Percentiles rank a stretch among this genome's conserved stretches.
These are phyloP conservation scores for Trichothecium roseum DNA, from an alignment of 2,329 filamentous ascomycete genomes.

Conservation along the genomic window DNA sequence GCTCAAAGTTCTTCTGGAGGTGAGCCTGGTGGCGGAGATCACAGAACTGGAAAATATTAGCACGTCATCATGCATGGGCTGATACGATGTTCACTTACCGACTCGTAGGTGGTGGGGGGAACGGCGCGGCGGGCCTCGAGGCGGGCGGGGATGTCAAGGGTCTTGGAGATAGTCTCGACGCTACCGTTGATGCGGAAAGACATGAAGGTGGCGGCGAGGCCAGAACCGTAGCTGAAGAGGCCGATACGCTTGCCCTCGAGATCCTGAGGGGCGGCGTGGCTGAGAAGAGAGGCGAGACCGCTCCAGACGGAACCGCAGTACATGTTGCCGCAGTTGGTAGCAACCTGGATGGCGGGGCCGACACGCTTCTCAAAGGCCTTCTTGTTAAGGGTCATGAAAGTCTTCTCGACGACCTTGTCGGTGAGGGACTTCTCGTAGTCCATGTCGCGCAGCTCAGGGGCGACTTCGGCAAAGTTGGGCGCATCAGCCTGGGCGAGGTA, in stretches of 20 bases:
- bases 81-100: constrained; percentile 38
- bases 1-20: constrained; percentile 68
- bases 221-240: constrained; percentile 72
- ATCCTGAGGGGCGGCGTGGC: constrained; percentile 49
- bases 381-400: constrained; percentile 75
- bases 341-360: constrained; percentile 60
- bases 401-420: constrained; percentile 79
- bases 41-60: constrained; percentile 50
- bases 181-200: constrained; percentile 64
- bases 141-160: constrained; percentile 58
- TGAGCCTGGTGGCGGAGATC: constrained; percentile 73
- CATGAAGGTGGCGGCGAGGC: constrained; percentile 61
- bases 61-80: constrained; percentile 10
- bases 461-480: constrained; percentile 62
- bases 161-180: constrained; percentile 56
- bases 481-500: constrained; percentile 61
- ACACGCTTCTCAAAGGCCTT: constrained; percentile 76
- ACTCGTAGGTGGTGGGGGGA: constrained; percentile 62
- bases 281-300: constrained; percentile 61
- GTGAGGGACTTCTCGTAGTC: constrained; percentile 70
- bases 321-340: constrained; percentile 65
- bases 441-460: constrained; percentile 66
- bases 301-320: constrained; percentile 65
- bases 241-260: constrained; percentile 64
- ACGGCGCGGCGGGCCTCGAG: constrained; percentile 57